Evolutionary conservation across 495 filamentous ascomycete genomes (phyloP), one percentile per base, ranked within the genome.

Genomic region (Xylaria sp.): DNA sequence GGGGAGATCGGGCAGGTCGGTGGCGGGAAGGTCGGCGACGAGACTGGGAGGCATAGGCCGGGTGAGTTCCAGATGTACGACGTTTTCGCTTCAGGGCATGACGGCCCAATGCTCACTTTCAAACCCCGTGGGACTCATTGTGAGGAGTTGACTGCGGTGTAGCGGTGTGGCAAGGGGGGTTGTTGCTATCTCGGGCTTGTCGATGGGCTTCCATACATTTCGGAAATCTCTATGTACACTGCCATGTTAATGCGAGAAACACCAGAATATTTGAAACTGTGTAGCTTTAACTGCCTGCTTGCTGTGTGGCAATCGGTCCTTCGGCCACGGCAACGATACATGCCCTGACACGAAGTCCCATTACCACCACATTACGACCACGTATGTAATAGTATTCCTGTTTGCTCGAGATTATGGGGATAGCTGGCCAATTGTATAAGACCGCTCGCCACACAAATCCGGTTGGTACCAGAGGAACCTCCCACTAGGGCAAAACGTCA

Each of bases 41-140:
- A 59, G 55, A 62, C 44, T 48, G 78, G 81, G 43, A 65, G 80
- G 69, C 43, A 76, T 57, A 37, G 78, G 46, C 61, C 58, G 46
- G 72, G 57, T 14, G 80, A 83, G 70, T 83, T 74, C 74, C 81
- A 83, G 73, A 71, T 82, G 66, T 72, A 74, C 52, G 82, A 85
- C 74, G 37, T 59, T 17, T 50, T 72, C 33, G 59, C 58, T 26
- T 41, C 73, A 35, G 40, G 37, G 12, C 73, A 72, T 80, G 80
- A 76, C 75, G 83, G 44, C 74, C 78, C 46, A 79, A 69, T 58
- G 3, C 17, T 74, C 5, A 43, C 67, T 17, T 81, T 84, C 63
- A 63, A 67, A 37, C 53, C 65, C 1, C 24, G 70, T 29, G 69
- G 26, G 64, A 19, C 12, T 53, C 24, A 55, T 55, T 67, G 43